These are phyloP conservation scores for Nicotiana noctiflora DNA, from an alignment of 257 asterid species.

Conservation along the genomic window DNA sequence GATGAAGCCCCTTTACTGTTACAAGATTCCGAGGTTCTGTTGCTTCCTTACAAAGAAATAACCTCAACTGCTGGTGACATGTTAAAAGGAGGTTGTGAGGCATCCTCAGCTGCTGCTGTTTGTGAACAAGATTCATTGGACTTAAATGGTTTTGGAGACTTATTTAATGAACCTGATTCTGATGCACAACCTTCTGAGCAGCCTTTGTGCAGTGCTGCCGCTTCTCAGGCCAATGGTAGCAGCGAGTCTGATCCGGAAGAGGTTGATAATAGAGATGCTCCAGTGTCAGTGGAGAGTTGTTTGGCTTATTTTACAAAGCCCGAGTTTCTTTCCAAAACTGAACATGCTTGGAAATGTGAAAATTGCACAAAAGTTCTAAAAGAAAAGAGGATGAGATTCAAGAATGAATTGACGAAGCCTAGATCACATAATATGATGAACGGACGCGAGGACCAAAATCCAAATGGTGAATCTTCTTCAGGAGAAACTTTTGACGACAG, in stretches of 20 bases:
- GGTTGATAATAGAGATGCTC: slow-evolving; percentile 70
- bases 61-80: slow-evolving; percentile 24
- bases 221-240: slow-evolving; percentile 18
- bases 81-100: slow-evolving; percentile 24
- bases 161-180: slow-evolving; percentile 74
- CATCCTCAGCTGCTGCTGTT: slow-evolving; percentile 22
- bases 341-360: slow-evolving; percentile 93
- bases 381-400: slow-evolving; percentile 34
- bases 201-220: slow-evolving; percentile 19
- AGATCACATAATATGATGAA: slow-evolving; percentile 16
- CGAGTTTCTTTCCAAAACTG: slow-evolving; percentile 74
- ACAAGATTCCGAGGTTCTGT: slow-evolving; percentile 37
- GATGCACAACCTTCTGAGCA: slow-evolving; percentile 17
- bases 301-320: slow-evolving; percentile 63
- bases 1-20: slow-evolving; percentile 32
- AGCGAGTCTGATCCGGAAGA: slow-evolving; percentile 86
- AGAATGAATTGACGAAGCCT: slow-evolving; percentile 24
- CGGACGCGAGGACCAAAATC: slow-evolving; percentile 17
- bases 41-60: slow-evolving; percentile 49
- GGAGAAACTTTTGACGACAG: slow-evolving; percentile 23
- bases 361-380: slow-evolving; percentile 65
- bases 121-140: slow-evolving; percentile 40
- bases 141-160: slow-evolving; percentile 65
- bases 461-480: neutral
- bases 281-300: slow-evolving; percentile 86